Evolutionary conservation across 495 filamentous ascomycete genomes (phyloP), one percentile per base, ranked within the genome.

Genomic region (Zalerion maritima): DNA sequence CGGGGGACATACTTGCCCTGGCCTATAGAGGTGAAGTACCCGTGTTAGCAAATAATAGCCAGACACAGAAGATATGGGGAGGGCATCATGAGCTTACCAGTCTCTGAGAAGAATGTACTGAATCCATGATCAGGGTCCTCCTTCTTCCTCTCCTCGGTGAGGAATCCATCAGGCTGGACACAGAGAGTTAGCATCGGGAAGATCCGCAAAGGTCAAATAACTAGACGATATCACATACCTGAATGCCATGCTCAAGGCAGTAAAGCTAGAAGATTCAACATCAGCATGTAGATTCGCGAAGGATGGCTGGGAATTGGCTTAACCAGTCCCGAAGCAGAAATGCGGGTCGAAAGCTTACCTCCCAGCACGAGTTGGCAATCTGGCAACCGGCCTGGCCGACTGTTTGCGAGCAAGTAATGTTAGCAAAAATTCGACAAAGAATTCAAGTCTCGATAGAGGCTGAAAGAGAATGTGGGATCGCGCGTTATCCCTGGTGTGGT

Each of bases 101-200:
- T 97, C 69, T 97, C 89, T 37, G 91, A 94, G 72, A 97, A 97
- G 74, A 97, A 97, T 52, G 89, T 96, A 73, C 84, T 93, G 69
- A 97, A 97, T 34, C 89, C 89, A 46, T 93, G 83, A 56, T 96
- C 91, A 40, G 84, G 82, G 34, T 93, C 81, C 47, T 71, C 72
- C 40, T 62, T 71, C 64, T 94, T 93, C 63, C 86, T 84, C 67
- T 97, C 91, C 55, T 96, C 87, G 44, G 87, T 96, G 60, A 97
- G 73, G 63, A 81, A 94, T 58, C 89, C 89, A 75, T 97, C 89
- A 47, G 89, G 85, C 89, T 97, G 63, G 32, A 35, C 35, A 29
- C 33, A 21, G 18, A 18, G 36, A 32, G 26, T 7, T 15, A 8
- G 19, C 4, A 24, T 31, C 21, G 27, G 6, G 12, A 26, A 24